Evolutionary conservation across 2,329 filamentous ascomycete species (phyloP).

Genomic region (Phialemonium atrogriseum): DNA sequence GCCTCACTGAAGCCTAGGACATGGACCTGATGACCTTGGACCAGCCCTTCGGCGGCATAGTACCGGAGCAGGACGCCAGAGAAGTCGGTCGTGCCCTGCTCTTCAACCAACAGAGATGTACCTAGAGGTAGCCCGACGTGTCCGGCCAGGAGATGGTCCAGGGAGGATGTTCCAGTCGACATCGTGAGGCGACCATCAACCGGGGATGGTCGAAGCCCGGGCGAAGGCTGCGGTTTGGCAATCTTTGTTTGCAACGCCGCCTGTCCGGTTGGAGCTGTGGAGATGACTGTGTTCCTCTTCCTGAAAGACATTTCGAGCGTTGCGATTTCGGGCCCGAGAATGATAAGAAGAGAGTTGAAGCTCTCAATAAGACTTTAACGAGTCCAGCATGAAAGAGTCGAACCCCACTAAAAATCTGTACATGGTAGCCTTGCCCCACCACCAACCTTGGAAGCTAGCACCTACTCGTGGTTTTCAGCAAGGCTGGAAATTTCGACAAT

Average conservation of each 20-base stretch:
- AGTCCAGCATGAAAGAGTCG: too few relatives aligned
- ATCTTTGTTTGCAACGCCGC: conserved; percentile 16
- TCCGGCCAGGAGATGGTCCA: conserved; percentile 78
- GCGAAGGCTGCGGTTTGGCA: conserved; percentile 28
- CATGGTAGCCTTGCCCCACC: conserved; percentile 1
- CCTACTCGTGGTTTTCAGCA: conserved; percentile 1
- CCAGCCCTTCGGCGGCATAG: conserved; percentile 85
- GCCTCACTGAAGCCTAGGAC: conserved; percentile 70
- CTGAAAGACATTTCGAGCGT: conserved; percentile 44
- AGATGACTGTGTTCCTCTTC: conserved; percentile 47
- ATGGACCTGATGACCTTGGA: conserved; percentile 85
- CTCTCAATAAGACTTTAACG: too few relatives aligned
- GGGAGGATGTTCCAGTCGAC: conserved; percentile 79
- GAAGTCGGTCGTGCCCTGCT: conserved; percentile 91
- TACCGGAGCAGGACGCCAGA: conserved; percentile 75
- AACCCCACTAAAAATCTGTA: neutral
- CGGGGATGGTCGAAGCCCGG: conserved; percentile 70
- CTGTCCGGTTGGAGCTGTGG: conserved; percentile 22
- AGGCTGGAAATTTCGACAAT: conserved; percentile 6
- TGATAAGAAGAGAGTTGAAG: too few relatives aligned
- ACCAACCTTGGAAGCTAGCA: neutral
- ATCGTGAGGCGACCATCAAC: conserved; percentile 81
- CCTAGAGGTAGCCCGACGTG: conserved; percentile 81
- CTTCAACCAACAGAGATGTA: conserved; percentile 71
- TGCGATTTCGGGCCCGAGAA: too few relatives aligned